Conservation (phyloP, 1,284 basidiomycete species). For the Sporisorium iseilematis-ciliati region DNA sequence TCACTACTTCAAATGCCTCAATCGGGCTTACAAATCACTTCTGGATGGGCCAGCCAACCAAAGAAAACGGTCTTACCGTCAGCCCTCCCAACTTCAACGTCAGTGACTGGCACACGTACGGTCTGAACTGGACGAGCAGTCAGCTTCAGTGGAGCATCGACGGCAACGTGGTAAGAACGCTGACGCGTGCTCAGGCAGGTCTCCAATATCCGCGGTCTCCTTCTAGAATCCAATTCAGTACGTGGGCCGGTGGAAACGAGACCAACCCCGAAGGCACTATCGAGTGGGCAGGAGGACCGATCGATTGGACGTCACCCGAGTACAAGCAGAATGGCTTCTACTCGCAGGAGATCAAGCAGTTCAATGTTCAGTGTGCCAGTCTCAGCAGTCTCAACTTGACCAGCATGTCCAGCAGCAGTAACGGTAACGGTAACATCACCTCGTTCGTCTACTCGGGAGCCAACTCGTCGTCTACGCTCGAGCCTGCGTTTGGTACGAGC, state of each 20-base stretch:
- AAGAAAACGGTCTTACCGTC: conserved; percentile 21
- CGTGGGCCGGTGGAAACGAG: conserved; percentile 56
- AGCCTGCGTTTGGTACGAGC: conserved; percentile 48
- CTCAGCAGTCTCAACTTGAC: conserved; percentile 29
- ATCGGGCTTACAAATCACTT: conserved; percentile 56
- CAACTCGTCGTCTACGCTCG: conserved; percentile 26
- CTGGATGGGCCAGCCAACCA: conserved; percentile 25
- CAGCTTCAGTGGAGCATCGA: conserved; percentile 61
- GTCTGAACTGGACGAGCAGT: conserved; percentile 59
- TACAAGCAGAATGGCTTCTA: conserved; percentile 62
- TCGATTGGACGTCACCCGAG: conserved; percentile 47
- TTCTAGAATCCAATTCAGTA: conserved; percentile 56
- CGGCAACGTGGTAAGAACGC: conserved; percentile 49
- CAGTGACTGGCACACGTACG: conserved; percentile 58
- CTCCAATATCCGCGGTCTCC: conserved; percentile 58
- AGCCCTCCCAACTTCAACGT: conserved; percentile 29
- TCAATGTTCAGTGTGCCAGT: conserved; percentile 53
- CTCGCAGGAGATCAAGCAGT: conserved; percentile 59
- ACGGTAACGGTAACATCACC: conserved; percentile 36
- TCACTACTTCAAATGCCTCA: conserved; percentile 41
- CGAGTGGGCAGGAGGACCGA: conserved; percentile 60
- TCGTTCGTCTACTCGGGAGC: conserved; percentile 64
- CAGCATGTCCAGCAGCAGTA: background rate
- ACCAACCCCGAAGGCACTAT: conserved; percentile 49
- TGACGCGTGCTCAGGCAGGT: conserved; percentile 39